Base-by-base conservation (phyloP, 2,329 filamentous ascomycete genomes). In the Lachnellula willkommii region DNA sequence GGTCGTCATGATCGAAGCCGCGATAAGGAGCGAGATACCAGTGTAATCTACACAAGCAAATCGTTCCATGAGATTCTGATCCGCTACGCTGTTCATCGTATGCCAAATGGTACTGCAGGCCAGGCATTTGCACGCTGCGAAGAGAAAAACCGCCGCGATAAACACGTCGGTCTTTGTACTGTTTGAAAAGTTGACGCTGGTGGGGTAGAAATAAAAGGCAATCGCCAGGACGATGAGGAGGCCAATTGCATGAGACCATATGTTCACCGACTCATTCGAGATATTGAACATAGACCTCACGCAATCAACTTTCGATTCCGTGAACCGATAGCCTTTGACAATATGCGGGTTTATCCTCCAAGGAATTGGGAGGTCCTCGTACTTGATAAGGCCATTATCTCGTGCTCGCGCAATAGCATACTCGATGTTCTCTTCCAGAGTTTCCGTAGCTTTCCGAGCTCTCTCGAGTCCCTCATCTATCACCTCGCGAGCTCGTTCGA, bases 21-120 rank as follows among this genome's bases (percentile, higher is more conserved):
- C 90, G 52, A 99, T 94, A 26, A 99, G 82, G 50, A 99, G 78
- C 1, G 92, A 96, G 64, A 99, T 99, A 54, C 94, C 94, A 0
- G 94, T 97, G 74, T 99, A 99, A 72, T 99, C 94, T 57, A 99
- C 91, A 71, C 94, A 99, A 17, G 94, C 94, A 68, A 99, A 97
- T 59, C 91, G 88, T 70, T 95, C 94, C 74, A 99, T 88, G 43
- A 95, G 82, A 20, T 85, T 83, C 67, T 95, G 86, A 64, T 95
- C 89, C 17, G 93, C 91, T 53, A 97, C 95, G 66, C 90, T 90
- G 75, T 93, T 96, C 91, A 99, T 97, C 26, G 94, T 96, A 75
- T 99, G 94, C 94, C 94, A 99, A 69, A 97, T 85, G 61, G 88
- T 93, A 60, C 89, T 95, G 84, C 94, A 99, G 69, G 93, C 84